A percentile compares a stretch with the other conserved stretches of the same genome.
These are phyloP conservation scores for Eremomyces bilateralis DNA, from an alignment of 495 filamentous ascomycete genomes.

Conservation along the genomic window DNA sequence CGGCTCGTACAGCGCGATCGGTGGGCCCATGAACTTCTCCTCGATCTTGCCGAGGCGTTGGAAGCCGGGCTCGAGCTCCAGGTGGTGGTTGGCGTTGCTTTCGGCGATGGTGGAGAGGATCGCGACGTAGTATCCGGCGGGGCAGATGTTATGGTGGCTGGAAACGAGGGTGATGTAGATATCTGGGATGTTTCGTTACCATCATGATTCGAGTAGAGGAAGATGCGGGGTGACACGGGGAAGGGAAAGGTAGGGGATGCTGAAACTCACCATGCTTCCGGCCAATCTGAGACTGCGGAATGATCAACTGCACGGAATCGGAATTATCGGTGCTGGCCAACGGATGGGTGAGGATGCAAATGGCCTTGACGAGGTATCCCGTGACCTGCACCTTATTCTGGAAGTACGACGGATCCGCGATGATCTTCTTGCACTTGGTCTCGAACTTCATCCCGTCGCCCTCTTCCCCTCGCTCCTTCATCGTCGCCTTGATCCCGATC, in stretches of 20 bases:
- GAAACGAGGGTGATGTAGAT: slow-evolving; percentile 97
- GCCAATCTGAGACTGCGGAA: slow-evolving; percentile 90
- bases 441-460: slow-evolving; percentile 76
- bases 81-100: slow-evolving; percentile 72
- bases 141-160: slow-evolving; percentile 92
- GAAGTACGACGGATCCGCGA: slow-evolving; percentile 96
- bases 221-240: neutral
- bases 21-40: slow-evolving; percentile 88
- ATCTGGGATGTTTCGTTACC: slow-evolving; percentile 31
- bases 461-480: slow-evolving; percentile 59
- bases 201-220: neutral
- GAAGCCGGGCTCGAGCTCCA: slow-evolving; percentile 84
- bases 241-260: neutral
- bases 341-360: slow-evolving; percentile 95
- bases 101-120: slow-evolving; percentile 97
- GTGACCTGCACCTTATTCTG: slow-evolving; percentile 65
- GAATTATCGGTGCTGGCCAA: slow-evolving; percentile 63
- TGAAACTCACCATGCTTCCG: slow-evolving; percentile 63
- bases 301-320: slow-evolving; percentile 90
- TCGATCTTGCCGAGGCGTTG: slow-evolving; percentile 85
- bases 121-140: slow-evolving; percentile 96
- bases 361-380: slow-evolving; percentile 81
- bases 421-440: slow-evolving; percentile 87
- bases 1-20: slow-evolving; percentile 86
- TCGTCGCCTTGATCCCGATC: slow-evolving; percentile 86